Base-by-base conservation (phyloP, 2,329 filamentous ascomycete genomes). In the Cytospora chrysosperma region DNA sequence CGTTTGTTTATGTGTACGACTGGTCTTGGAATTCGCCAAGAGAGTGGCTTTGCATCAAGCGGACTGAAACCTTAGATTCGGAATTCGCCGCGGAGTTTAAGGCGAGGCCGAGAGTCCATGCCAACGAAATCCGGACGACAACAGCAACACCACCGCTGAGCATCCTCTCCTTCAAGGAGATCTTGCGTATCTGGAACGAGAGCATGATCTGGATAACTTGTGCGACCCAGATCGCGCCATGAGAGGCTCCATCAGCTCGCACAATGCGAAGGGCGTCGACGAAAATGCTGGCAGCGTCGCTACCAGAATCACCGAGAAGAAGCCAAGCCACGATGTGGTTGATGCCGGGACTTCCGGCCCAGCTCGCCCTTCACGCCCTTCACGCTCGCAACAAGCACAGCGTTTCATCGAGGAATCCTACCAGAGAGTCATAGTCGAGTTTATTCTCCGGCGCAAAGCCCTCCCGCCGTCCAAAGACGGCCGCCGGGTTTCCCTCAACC, bases 381-480 rank as follows among this genome's bases (percentile, higher is more conserved):
- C 28, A 28, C 21, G 34, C 34, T 15, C 53, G n/a, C 61, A 52
- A 10, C 53, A 40, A 30, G 15, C 54, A 12, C 60, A 58, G 26
- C 37, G 32, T 15, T 55, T 47, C 37, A 47, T 52, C 50, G 40
- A 26, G n/a, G 34, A 21, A 4, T 60, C n/a, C 26, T 65, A 64
- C 49, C 61, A 52, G 49, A 61, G 30, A 27, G 7, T 64, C n/a
- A 19, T 67, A 28, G 49, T 62, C 13, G 62, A 65, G 34, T 24
- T 62, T 21, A n/a, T 71, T 10, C 62, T 72, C 13, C 68, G 70
- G 49, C 67, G 66, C 49, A 69, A 62, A 26, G 55, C 64, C 4
- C 63, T 72, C 32, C 67, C 66, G 1, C 67, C 71, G 1, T 72
- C 71, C 26, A 65, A 66, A 24, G 66, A 73, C 49, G 71, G 71